Percentiles rank a stretch among this genome's conserved stretches.
Conservation (phyloP, 805 yeast genomes). For the Yamadazyma tumulicola region DNA sequence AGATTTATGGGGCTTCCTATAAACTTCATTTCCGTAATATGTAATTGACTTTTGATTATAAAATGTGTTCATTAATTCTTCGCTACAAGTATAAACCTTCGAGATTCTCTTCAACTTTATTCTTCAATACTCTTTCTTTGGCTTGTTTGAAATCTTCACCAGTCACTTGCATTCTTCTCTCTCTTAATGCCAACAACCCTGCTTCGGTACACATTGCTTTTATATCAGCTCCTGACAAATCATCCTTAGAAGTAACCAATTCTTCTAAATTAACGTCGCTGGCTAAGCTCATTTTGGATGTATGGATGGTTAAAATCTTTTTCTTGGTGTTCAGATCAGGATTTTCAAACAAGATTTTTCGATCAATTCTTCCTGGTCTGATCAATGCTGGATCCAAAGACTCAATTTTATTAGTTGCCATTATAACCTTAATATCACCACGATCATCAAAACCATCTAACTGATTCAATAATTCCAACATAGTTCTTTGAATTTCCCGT, state of each 20-base stretch:
- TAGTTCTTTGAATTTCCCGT: constrained; percentile 94
- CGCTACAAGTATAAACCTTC: constrained; percentile 76
- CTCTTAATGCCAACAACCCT: constrained; percentile 91
- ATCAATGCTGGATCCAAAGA: constrained; percentile 92
- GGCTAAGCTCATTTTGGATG: constrained; percentile 87
- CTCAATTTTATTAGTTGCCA: constrained; percentile 97
- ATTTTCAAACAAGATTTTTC: constrained; percentile 92
- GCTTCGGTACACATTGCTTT: constrained; percentile 98
- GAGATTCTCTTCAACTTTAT: constrained; percentile 91
- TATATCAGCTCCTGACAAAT: constrained; percentile 94
- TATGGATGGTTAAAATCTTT: constrained; percentile 88
- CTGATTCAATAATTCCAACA: constrained; percentile 93
- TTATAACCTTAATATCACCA: constrained; percentile 94
- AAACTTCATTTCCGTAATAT: neutral
- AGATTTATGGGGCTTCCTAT: no score
- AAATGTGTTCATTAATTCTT: neutral
- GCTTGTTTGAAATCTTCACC: constrained; percentile 92
- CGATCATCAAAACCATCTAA: constrained; percentile 96
- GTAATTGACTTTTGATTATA: neutral
- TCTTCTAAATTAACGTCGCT: constrained; percentile 87
- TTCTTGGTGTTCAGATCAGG: constrained; percentile 92
- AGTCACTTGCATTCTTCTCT: constrained; percentile 95
- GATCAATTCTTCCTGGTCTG: constrained; percentile 96
- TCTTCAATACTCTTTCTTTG: constrained; percentile 91
- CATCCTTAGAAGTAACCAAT: constrained; percentile 86